These are phyloP conservation scores for Hypoxylon sp. DNA, from an alignment of 2,329 filamentous ascomycete genomes.

Conservation along the genomic window DNA sequence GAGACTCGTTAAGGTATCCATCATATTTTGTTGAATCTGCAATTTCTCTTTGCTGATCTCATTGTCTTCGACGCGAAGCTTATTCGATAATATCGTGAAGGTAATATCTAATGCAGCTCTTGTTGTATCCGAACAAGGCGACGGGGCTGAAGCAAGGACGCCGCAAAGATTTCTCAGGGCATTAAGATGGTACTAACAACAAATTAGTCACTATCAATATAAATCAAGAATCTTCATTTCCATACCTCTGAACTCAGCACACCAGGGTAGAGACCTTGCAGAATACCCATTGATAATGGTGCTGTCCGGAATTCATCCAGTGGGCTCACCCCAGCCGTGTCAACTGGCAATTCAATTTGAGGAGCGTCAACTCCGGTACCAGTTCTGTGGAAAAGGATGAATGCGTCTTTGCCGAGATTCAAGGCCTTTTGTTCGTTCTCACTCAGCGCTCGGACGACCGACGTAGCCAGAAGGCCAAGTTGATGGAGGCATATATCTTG, in stretches of 20 bases:
- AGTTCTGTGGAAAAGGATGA: constrained; percentile 47
- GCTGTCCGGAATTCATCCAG: constrained; percentile 48
- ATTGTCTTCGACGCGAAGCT: constrained; percentile 42
- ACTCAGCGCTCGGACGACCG: constrained; percentile 48
- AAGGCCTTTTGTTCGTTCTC: constrained; percentile 50
- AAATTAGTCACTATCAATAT: constrained; percentile 12
- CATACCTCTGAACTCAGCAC: constrained; percentile 46
- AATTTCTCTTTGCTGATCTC: constrained; percentile 17
- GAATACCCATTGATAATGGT: constrained; percentile 53
- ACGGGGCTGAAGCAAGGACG: constrained; percentile 29
- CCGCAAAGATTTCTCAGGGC: constrained; percentile 42
- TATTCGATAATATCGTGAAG: constrained; percentile 51
- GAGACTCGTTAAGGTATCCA: constrained; percentile 22
- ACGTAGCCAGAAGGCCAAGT: constrained; percentile 50
- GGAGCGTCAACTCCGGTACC: background rate
- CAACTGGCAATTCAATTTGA: constrained; percentile 2
- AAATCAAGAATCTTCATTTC: constrained; percentile 24
- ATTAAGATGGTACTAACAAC: constrained; percentile 41
- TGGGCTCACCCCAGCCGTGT: constrained; percentile 36
- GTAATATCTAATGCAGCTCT: constrained; percentile 50
- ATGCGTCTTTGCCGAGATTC: constrained; percentile 45
- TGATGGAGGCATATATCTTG: constrained; percentile 51
- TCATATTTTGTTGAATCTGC: constrained; percentile 40
- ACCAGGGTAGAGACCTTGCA: constrained; percentile 51
- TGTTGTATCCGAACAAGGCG: constrained; percentile 42